Percentiles rank a stretch among this genome's conserved stretches.
Evolutionary conservation across 192 early-diverging fungal species (phyloP).

Genomic region (Backusella circina): DNA sequence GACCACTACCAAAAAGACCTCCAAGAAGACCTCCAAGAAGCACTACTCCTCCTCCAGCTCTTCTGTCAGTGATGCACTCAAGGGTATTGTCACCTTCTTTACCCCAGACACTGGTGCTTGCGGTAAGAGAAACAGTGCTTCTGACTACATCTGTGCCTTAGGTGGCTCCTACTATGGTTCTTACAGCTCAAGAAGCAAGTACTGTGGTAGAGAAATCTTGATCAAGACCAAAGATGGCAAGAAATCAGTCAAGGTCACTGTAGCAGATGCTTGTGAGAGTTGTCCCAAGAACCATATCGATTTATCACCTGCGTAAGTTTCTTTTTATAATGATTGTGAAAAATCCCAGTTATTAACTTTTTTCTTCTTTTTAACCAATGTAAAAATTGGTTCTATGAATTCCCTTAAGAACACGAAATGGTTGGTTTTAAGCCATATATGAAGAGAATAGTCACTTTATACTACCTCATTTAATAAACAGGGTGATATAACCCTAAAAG

Average conservation of each 20-base stretch:
- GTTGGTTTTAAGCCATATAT: not conserved
- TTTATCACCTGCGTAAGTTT: constrained; percentile 17
- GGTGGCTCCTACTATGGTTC: constrained; percentile 29
- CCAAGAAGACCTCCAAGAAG: not conserved
- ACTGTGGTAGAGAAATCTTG: constrained; percentile 36
- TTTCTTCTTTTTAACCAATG: constrained; percentile 15
- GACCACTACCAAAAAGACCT: constrained; percentile 7
- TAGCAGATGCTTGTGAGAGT: constrained; percentile 43
- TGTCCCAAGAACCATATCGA: constrained; percentile 35
- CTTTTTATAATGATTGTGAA: not conserved
- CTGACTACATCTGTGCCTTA: constrained; percentile 23
- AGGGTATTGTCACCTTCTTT: constrained; percentile 20
- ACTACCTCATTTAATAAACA: too few species aligned
- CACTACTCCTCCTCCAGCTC: not conserved
- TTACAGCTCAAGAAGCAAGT: constrained; percentile 25
- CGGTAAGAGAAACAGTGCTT: constrained; percentile 13
- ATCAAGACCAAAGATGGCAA: constrained; percentile 33
- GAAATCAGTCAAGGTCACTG: constrained; percentile 31
- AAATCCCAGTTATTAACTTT: not conserved
- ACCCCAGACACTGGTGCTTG: constrained; percentile 32
- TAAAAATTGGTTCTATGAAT: constrained; percentile 22
- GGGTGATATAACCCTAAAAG: too few species aligned
- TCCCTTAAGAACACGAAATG: not conserved
- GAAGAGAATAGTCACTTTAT: too few species aligned
- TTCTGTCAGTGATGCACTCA: not conserved